phyloP scores from a whole-genome alignment of 306 rosid species.

The Fragaria nilgerrensis region DNA sequence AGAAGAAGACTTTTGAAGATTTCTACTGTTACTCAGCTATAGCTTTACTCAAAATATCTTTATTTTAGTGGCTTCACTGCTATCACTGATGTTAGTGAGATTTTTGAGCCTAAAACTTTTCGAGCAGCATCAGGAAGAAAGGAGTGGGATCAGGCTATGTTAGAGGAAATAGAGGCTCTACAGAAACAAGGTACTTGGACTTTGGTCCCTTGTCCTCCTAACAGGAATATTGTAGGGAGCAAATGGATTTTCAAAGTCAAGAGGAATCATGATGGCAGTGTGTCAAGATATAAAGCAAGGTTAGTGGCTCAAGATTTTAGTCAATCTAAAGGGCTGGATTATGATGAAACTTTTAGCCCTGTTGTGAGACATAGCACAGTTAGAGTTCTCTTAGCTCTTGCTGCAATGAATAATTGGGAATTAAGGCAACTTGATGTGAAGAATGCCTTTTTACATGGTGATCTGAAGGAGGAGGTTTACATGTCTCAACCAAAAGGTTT shows the following conservation, averaged over 20 bases:
- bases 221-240: no score
- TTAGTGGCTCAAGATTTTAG: not conserved
- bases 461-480: no score
- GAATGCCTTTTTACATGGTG: no score
- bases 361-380: not conserved
- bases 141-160: not conserved
- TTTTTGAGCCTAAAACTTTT: not conserved
- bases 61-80: not conserved
- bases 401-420: no score
- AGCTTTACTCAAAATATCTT: not conserved
- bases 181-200: not conserved
- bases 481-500: no score
- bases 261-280: not conserved
- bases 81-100: not conserved
- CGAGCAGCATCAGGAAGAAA: not conserved
- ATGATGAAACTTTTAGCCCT: not conserved
- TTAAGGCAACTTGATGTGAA: no score
- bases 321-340: not conserved
- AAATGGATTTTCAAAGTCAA: not conserved
- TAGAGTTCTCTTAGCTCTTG: no score
- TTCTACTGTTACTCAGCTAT: not conserved
- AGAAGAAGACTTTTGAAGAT: not conserved
- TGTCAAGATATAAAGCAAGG: not conserved
- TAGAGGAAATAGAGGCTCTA: not conserved
- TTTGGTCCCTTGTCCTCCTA: not conserved